Evolutionary conservation across 164 flowering plant genomes (phyloP).

Genomic region (Taxillus chinensis): DNA sequence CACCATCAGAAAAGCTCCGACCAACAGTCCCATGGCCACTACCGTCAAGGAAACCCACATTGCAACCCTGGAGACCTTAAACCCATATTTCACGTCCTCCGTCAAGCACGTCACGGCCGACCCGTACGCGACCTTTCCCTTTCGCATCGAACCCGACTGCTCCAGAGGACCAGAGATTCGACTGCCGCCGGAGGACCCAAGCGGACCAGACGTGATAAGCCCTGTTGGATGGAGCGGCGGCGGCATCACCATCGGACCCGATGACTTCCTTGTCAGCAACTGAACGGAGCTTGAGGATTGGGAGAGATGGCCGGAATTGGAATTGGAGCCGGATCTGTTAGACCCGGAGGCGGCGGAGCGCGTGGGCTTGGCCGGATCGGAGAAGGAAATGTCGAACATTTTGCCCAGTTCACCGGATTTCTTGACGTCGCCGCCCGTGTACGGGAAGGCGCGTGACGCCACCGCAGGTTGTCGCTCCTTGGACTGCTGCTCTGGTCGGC

Average conservation of each 20-base stretch:
- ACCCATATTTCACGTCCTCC: slow-evolving; percentile 48
- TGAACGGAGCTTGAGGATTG: slow-evolving; percentile 6
- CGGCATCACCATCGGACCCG: slow-evolving; percentile 18
- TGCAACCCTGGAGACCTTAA: slow-evolving; percentile 48
- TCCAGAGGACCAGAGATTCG: slow-evolving; percentile 23
- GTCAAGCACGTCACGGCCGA: slow-evolving; percentile 56
- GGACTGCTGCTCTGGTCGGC: slow-evolving; percentile 40
- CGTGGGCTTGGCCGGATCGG: slow-evolving; percentile 16
- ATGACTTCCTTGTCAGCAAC: slow-evolving; percentile 13
- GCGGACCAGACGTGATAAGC: slow-evolving; percentile 21
- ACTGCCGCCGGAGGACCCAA: slow-evolving; percentile 6
- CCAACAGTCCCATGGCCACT: slow-evolving; percentile 52
- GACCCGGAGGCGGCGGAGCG: slow-evolving; percentile 59
- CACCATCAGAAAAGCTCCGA: slow-evolving; percentile 72
- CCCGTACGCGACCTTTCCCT: slow-evolving; percentile 54
- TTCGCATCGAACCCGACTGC: slow-evolving; percentile 21
- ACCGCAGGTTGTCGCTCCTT: slow-evolving; percentile 56
- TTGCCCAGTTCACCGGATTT: slow-evolving; percentile 87
- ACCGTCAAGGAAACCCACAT: slow-evolving; percentile 64
- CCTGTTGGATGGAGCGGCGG: slow-evolving; percentile 17
- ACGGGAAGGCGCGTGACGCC: slow-evolving; percentile 53
- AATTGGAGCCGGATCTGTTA: slow-evolving; percentile 49
- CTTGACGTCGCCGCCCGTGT: slow-evolving; percentile 76
- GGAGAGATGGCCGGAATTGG: slow-evolving; percentile 23
- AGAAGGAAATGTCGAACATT: slow-evolving; percentile 68